These are phyloP conservation scores for Exutisphaerella laricina DNA, from an alignment of 2,329 filamentous ascomycete genomes.

Conservation along the genomic window DNA sequence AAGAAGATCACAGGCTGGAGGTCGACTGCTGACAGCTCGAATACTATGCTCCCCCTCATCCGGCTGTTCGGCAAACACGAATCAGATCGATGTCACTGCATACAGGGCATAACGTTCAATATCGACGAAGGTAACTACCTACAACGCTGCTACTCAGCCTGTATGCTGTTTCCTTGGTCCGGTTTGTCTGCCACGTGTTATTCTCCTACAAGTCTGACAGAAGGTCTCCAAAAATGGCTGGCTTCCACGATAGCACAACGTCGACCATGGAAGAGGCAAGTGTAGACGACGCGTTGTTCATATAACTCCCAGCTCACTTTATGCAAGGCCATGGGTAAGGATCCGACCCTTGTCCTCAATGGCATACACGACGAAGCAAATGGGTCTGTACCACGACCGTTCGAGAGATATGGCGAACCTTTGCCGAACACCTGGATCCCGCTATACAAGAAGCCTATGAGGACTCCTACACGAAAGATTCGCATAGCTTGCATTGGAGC, in stretches of 20 bases:
- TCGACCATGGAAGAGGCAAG: constrained; percentile 1
- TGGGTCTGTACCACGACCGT: constrained; percentile 20
- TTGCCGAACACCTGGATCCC: constrained; percentile 30
- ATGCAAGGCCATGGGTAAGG: constrained; percentile 17
- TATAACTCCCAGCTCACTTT: constrained; percentile 1
- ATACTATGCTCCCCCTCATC: background rate
- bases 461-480: constrained; percentile 27
- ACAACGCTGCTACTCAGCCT: background rate
- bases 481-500: constrained; percentile 31
- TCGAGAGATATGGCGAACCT: constrained; percentile 25
- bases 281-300: background rate
- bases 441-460: constrained; percentile 30
- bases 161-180: background rate
- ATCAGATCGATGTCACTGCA: background rate
- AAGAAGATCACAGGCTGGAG: too few species aligned
- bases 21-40: constrained; percentile 5
- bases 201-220: background rate
- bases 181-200: too few species aligned
- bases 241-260: constrained; percentile 1
- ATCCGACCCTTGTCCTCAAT: constrained; percentile 22
- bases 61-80: background rate
- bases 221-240: background rate
- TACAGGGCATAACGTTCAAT: background rate
- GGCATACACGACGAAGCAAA: constrained; percentile 22
- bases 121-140: too few species aligned